phyloP scores from a whole-genome alignment of 352 stramenopile species.

The Phytophthora agathidicida region DNA sequence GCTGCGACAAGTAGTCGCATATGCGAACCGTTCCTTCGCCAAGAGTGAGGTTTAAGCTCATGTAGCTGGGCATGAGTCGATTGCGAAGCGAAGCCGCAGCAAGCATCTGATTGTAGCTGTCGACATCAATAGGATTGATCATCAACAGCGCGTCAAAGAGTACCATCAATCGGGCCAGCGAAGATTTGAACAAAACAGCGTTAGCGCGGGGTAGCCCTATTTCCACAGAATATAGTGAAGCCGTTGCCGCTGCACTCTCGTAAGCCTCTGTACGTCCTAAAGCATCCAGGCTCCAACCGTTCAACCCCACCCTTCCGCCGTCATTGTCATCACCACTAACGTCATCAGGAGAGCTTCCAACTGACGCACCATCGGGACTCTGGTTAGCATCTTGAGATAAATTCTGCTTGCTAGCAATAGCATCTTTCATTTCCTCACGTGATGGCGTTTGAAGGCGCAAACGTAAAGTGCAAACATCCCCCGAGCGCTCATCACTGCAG shows the following conservation, averaged over 20 bases:
- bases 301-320: slow-evolving; percentile 75
- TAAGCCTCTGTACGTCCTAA: slow-evolving; percentile 63
- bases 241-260: slow-evolving; percentile 55
- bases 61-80: slow-evolving; percentile 75
- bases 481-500: slow-evolving; percentile 37
- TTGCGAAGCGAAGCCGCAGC: slow-evolving; percentile 50
- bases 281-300: slow-evolving; percentile 80
- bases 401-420: slow-evolving; percentile 64
- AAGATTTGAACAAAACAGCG: slow-evolving; percentile 66
- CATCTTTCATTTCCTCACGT: slow-evolving; percentile 49
- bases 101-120: slow-evolving; percentile 80
- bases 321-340: slow-evolving; percentile 84
- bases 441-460: slow-evolving; percentile 58
- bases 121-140: slow-evolving; percentile 89
- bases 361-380: slow-evolving; percentile 42
- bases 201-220: slow-evolving; percentile 63
- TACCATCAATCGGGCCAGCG: slow-evolving; percentile 81
- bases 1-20: slow-evolving; percentile 48
- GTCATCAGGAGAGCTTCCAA: slow-evolving; percentile 33
- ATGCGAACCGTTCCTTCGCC: slow-evolving; percentile 67
- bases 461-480: slow-evolving; percentile 49
- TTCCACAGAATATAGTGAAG: slow-evolving; percentile 64
- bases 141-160: slow-evolving; percentile 85
- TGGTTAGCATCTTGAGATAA: slow-evolving; percentile 76
- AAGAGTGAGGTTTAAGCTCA: slow-evolving; percentile 71